phyloP scores from a whole-genome alignment of 768 basidiomycete genomes.

The Sporobolomyces pararoseus region DNA sequence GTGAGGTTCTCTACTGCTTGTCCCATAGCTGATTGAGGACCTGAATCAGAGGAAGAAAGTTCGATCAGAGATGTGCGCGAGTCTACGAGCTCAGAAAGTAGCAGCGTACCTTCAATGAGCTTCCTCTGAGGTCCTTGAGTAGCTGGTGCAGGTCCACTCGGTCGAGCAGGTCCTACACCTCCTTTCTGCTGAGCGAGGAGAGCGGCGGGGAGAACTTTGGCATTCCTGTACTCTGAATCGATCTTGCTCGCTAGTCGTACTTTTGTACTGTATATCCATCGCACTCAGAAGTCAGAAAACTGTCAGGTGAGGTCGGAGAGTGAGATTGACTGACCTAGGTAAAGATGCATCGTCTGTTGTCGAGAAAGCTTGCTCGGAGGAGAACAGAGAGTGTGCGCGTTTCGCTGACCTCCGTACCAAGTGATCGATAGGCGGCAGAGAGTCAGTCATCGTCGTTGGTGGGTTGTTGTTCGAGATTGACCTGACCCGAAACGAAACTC shows the following conservation, averaged over 20 bases:
- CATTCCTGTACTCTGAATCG: constrained; percentile 81
- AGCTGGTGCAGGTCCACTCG: constrained; percentile 46
- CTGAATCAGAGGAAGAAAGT: not conserved
- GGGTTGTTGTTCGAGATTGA: not conserved
- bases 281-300: not conserved
- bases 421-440: constrained; percentile 42
- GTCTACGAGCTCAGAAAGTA: not conserved
- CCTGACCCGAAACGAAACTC: not conserved
- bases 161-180: constrained; percentile 69
- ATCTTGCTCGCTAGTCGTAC: constrained; percentile 74
- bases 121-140: constrained; percentile 20
- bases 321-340: constrained; percentile 16
- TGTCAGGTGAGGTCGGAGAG: not conserved
- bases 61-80: constrained; percentile 56
- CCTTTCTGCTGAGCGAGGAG: constrained; percentile 74
- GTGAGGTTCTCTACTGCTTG: constrained; percentile 31
- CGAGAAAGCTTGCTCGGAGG: constrained; percentile 30
- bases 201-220: constrained; percentile 74
- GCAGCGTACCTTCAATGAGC: constrained; percentile 41
- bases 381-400: constrained; percentile 42
- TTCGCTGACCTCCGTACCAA: constrained; percentile 35
- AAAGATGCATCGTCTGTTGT: constrained; percentile 19
- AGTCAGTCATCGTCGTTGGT: constrained; percentile 25
- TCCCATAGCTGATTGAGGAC: constrained; percentile 35
- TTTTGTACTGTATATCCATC: constrained; percentile 19